Base-by-base conservation (phyloP, 2,329 filamentous ascomycete genomes). In the Alternaria dauci region DNA sequence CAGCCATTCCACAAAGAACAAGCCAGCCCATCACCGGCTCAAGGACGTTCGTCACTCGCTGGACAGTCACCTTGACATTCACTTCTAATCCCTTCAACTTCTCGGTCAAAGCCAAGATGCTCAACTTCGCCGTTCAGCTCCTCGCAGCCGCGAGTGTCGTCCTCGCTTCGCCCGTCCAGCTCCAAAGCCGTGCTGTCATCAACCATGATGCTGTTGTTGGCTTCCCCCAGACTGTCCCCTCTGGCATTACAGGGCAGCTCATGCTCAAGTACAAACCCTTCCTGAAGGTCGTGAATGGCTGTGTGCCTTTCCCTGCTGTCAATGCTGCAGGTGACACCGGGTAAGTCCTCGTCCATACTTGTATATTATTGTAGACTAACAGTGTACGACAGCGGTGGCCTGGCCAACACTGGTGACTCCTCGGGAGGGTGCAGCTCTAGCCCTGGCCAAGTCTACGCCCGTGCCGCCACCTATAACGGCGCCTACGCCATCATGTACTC, bases 231-330 rank as follows among this genome's bases (percentile, higher is more conserved):
- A 82, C 84, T 0, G 84, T 88, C 0, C 86, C 86, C 0, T 77
- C 74, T 42, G 80, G 79, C 5, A 76, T 76, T 1, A 71, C 76
- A 0, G 86, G 86, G 14, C 71, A 78, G 3, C 71, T 86, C 25
- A 86, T 86, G 65, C 71, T 84, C 42, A 83, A 84, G 54, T 88
- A 86, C 75, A 83, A 88, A 75, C 87, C 86, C 0, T 81, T 79
- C 54, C 79, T 88, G 6, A 67, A 86, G 11, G 83, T 88, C 5
- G 80, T 81, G 18, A 85, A 86, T 66, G 87, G 87, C 46, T 89
- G 87, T 62, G 87, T 89, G 8, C 86, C 87, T 0, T 89, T 87
- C 69, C 87, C 87, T 0, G 87, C 84, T 1, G 87, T 89, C 1
- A 84, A 89, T 62, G 81, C 81, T 0, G 73, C 78, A 0, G 88